A percentile compares a stretch with the other conserved stretches of the same genome.
Conservation (phyloP, 495 filamentous ascomycete genomes). For the Cladorrhinum samala region DNA sequence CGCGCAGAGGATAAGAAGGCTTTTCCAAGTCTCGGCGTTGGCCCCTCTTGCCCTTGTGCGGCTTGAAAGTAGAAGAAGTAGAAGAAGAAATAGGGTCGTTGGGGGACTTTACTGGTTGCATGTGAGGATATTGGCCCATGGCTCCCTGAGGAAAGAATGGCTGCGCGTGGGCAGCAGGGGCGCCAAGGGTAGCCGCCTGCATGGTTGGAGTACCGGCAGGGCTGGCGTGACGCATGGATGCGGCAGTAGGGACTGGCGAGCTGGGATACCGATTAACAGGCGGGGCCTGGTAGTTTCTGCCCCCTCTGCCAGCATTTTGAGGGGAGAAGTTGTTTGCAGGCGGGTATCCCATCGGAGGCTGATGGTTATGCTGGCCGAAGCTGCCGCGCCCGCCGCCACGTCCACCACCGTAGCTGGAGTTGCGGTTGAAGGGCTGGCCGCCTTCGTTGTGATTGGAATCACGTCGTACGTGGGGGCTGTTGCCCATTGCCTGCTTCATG, state of each 20-base stretch:
- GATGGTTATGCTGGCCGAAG: slow-evolving; percentile 51
- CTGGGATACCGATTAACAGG: slow-evolving; percentile 55
- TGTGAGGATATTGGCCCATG: slow-evolving; percentile 53
- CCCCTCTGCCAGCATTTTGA: slow-evolving; percentile 57
- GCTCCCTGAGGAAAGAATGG: slow-evolving; percentile 43
- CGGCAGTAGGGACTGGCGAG: slow-evolving; percentile 60
- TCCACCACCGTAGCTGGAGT: slow-evolving; percentile 57
- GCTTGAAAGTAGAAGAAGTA: slow-evolving; percentile 18
- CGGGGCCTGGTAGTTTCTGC: slow-evolving; percentile 63
- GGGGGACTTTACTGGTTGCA: slow-evolving; percentile 60
- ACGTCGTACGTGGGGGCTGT: slow-evolving; percentile 67
- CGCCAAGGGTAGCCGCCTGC: slow-evolving; percentile 40
- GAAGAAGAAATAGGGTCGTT: slow-evolving; percentile 21
- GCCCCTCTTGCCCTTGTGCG: slow-evolving; percentile 35
- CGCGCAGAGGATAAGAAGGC: slow-evolving; percentile 33
- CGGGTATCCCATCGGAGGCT: slow-evolving; percentile 61
- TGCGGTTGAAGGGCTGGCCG: slow-evolving; percentile 48
- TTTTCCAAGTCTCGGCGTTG: slow-evolving; percentile 40
- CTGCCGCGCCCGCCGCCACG: slow-evolving; percentile 40
- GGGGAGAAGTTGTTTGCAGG: slow-evolving; percentile 48
- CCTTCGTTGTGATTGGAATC: slow-evolving; percentile 77
- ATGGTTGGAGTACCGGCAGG: slow-evolving; percentile 64
- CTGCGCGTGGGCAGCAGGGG: slow-evolving; percentile 66
- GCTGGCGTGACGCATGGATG: too few relatives aligned
- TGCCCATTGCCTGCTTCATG: slow-evolving; percentile 55